Percentiles rank a stretch among this genome's conserved stretches.
These are phyloP conservation scores for Melanogaster broomeanus DNA, from an alignment of 768 basidiomycete genomes.

Conservation along the genomic window DNA sequence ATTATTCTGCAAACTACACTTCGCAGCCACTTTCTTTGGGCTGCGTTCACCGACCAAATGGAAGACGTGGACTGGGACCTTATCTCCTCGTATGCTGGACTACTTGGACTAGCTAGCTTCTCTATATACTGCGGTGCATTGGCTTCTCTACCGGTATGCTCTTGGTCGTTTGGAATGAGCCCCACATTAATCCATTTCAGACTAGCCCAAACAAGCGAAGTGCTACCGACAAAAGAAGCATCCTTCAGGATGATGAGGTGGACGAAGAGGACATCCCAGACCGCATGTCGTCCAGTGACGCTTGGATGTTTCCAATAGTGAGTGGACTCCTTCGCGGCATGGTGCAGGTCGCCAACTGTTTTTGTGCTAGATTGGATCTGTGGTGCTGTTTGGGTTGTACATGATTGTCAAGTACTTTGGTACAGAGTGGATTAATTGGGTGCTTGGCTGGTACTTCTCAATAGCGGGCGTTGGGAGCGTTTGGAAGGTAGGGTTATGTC, in stretches of 20 bases:
- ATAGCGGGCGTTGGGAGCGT: constrained; percentile 64
- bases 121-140: constrained; percentile 73
- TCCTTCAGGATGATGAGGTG: constrained; percentile 47
- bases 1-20: background rate
- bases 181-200: constrained; percentile 5
- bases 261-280: constrained; percentile 64
- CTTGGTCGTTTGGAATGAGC: background rate
- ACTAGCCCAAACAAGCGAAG: background rate
- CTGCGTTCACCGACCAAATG: constrained; percentile 6
- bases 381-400: constrained; percentile 68
- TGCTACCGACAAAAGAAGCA: background rate
- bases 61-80: constrained; percentile 52
- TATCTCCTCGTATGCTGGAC: constrained; percentile 66
- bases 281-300: constrained; percentile 65
- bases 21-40: constrained; percentile 1
- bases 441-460: constrained; percentile 77
- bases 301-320: constrained; percentile 77
- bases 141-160: constrained; percentile 65
- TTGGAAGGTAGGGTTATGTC: constrained; percentile 49
- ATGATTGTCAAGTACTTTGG: constrained; percentile 73
- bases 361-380: constrained; percentile 62
- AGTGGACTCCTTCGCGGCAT: constrained; percentile 27
- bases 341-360: too few species aligned
- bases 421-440: constrained; percentile 79
- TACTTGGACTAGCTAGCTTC: constrained; percentile 61